Percentiles rank a stretch among this genome's conserved stretches.
Evolutionary conservation across 306 rosid species (phyloP).

Genomic region (Mucuna pruriens): DNA sequence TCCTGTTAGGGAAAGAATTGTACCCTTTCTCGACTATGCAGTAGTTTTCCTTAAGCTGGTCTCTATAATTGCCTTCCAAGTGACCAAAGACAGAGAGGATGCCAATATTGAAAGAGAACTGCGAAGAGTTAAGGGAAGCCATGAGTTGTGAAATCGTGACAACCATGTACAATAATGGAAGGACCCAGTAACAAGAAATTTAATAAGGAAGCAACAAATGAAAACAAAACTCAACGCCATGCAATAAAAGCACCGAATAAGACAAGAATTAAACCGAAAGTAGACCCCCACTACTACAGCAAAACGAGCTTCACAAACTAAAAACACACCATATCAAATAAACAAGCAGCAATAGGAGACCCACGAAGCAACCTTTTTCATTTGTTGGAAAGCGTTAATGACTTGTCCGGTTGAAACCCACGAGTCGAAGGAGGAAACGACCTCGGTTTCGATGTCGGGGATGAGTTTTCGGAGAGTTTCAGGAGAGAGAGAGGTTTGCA

Average conservation of each 20-base stretch:
- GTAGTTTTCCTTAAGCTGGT: conserved; percentile 71
- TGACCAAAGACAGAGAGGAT: conserved; percentile 74
- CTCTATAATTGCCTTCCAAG: conserved; percentile 58
- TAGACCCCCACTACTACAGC: conserved; percentile 1
- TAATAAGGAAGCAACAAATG: conserved; percentile 34
- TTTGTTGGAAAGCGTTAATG: conserved; percentile 62
- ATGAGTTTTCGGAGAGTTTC: conserved; percentile 54
- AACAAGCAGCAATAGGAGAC: neutral
- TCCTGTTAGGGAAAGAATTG: conserved; percentile 73
- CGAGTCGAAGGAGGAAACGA: conserved; percentile 62
- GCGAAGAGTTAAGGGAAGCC: conserved; percentile 32
- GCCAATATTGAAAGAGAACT: conserved; percentile 83
- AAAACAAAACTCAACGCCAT: conserved; percentile 43
- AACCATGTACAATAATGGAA: conserved; percentile 14
- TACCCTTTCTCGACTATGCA: conserved; percentile 81
- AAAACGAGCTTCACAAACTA: conserved; percentile 13
- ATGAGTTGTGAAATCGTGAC: neutral
- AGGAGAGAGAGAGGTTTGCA: conserved; percentile 66
- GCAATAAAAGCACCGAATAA: conserved; percentile 19
- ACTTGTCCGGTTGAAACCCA: conserved; percentile 57
- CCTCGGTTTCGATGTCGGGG: conserved; percentile 56
- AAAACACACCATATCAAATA: conserved; percentile 16
- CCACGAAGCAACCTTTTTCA: conserved; percentile 70
- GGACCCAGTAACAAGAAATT: conserved; percentile 38
- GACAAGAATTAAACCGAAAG: conserved; percentile 34